Conservation (phyloP, 1,139 yeast species). For the Entelexis paramagnoliae region DNA sequence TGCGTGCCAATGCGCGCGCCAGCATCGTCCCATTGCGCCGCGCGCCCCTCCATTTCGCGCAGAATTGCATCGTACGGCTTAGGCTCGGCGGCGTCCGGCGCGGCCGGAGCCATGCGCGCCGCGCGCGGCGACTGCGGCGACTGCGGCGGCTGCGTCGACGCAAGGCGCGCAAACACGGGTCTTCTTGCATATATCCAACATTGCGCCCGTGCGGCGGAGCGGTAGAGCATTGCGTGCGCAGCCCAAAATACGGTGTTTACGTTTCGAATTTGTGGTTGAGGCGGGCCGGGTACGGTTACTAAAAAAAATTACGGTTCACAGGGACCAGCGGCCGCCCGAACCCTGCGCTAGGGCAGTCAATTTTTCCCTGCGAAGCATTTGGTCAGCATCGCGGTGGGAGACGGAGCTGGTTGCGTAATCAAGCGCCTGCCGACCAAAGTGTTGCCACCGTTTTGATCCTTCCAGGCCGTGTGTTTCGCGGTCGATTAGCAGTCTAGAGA, state of each 20-base stretch:
- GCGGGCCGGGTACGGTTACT: not conserved
- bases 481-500: not conserved
- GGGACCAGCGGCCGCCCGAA: not conserved
- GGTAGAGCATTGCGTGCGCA: not conserved
- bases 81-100: not conserved
- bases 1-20: not conserved
- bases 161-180: not conserved
- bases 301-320: not conserved
- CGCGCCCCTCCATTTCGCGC: not conserved
- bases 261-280: not conserved
- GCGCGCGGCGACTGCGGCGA: not conserved
- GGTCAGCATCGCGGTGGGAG: conserved; percentile 8
- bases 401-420: not conserved
- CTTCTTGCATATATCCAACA: not conserved
- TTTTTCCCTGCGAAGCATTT: not conserved
- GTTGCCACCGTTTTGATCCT: conserved; percentile 1
- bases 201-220: not conserved
- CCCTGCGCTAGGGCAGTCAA: not conserved
- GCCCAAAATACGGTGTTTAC: not conserved
- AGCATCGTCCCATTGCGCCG: not conserved
- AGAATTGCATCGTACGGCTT: conserved; percentile 1
- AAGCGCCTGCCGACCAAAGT: not conserved
- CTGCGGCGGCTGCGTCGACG: not conserved
- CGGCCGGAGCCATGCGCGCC: not conserved
- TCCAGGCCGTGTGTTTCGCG: not conserved